These are phyloP conservation scores for Hypoxylon sp. DNA, from an alignment of 2,329 filamentous ascomycete species.

Conservation along the genomic window DNA sequence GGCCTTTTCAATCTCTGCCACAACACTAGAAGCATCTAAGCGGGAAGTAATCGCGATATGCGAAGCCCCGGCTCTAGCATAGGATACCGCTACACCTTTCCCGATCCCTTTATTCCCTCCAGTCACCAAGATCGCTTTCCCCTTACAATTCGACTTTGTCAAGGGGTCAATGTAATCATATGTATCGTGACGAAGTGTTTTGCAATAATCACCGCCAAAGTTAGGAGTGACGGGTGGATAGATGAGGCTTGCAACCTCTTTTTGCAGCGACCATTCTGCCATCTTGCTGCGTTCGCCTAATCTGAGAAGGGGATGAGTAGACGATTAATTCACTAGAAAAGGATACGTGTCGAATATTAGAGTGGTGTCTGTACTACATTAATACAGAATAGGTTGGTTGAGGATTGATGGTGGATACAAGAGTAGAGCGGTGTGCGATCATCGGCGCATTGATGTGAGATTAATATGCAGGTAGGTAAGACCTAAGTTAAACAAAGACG, in stretches of 20 bases:
- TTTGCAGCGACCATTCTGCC: constrained; percentile 24
- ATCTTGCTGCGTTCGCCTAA: constrained; percentile 14
- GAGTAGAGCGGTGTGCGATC: constrained; percentile 4
- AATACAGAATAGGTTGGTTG: not conserved
- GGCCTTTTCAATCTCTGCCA: constrained; percentile 55
- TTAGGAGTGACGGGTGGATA: constrained; percentile 41
- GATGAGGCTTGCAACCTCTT: constrained; percentile 14
- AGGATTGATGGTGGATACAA: not conserved
- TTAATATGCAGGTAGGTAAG: constrained; percentile 2
- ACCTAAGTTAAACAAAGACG: not conserved
- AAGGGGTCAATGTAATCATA: constrained; percentile 66
- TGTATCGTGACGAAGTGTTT: constrained; percentile 62
- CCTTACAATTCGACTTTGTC: constrained; percentile 56
- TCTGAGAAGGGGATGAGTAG: not conserved
- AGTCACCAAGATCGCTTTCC: constrained; percentile 65
- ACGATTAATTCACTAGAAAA: not conserved
- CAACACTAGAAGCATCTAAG: constrained; percentile 57
- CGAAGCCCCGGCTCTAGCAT: constrained; percentile 67
- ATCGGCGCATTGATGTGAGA: constrained; percentile 3
- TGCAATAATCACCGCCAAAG: constrained; percentile 48
- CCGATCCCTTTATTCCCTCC: constrained; percentile 71
- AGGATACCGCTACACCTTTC: constrained; percentile 67
- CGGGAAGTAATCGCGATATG: constrained; percentile 69
- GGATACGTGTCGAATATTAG: not conserved
- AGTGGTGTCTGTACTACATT: not conserved